A percentile compares a stretch with the other conserved stretches of the same genome.
Evolutionary conservation across 2,329 filamentous ascomycete genomes (phyloP).

Genomic region (Myriangium duriaei): DNA sequence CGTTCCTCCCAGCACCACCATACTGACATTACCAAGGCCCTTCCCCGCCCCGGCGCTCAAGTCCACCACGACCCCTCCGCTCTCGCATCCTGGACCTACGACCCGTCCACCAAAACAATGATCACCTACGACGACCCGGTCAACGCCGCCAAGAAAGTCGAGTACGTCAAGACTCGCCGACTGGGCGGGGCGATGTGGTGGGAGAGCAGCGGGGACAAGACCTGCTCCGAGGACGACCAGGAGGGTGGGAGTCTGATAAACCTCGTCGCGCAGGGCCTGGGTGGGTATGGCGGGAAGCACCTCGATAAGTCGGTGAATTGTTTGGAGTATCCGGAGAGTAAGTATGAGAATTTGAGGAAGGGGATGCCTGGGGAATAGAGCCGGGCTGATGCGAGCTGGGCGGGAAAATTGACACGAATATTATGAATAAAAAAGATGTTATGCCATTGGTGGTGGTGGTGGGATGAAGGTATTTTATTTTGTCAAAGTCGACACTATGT

Average conservation of each 20-base stretch:
- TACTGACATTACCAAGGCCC: constrained; percentile 28
- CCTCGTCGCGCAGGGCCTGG: constrained; percentile 28
- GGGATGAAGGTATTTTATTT: not conserved
- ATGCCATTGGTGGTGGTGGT: no score
- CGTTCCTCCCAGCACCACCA: not conserved
- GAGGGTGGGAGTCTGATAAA: constrained; percentile 52
- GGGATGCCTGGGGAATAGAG: constrained; percentile 26
- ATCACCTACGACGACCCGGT: constrained; percentile 62
- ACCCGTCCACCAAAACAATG: constrained; percentile 49
- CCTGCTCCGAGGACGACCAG: constrained; percentile 35
- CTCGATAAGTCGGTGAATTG: constrained; percentile 38
- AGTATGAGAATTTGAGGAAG: constrained; percentile 41
- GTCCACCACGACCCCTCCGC: constrained; percentile 52
- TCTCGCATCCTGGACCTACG: constrained; percentile 67
- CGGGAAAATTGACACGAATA: not conserved
- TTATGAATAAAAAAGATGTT: not conserved
- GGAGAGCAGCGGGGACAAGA: constrained; percentile 72
- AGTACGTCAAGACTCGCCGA: constrained; percentile 52
- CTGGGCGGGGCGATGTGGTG: constrained; percentile 96
- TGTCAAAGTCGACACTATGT: not conserved
- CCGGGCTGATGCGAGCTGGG: not conserved
- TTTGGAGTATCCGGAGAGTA: constrained; percentile 39
- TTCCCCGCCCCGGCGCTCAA: constrained; percentile 54
- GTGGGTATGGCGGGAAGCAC: constrained; percentile 25
- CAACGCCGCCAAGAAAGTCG: constrained; percentile 56